Base-by-base conservation (phyloP, 2,329 filamentous ascomycete genomes). In the Gaeumannomyces tritici region DNA sequence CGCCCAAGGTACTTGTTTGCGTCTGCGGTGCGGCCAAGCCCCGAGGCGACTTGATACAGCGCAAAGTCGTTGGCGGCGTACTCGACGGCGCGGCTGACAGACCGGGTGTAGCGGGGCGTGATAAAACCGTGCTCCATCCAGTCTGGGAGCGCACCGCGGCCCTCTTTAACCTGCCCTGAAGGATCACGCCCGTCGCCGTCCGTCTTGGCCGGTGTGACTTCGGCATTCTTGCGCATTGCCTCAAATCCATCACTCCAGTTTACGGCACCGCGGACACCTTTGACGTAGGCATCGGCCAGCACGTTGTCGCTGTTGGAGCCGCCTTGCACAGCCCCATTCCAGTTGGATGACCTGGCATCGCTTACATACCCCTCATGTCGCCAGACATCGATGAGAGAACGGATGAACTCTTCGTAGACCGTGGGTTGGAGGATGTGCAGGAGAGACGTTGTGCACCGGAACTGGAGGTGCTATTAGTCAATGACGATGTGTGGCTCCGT, bases 221-320 rank as follows among this genome's bases (percentile, higher is more conserved):
- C 86, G 13, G 88, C 88, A 66, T 91, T 83, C 58, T 83, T 87
- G 12, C 83, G 74, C 85, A 89, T 87, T 57, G 86, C 84, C 8
- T 76, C 73, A 66, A 84, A 87, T 3, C 79, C 85, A 61, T 83
- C 81, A 3, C 77, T 73, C 88, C 88, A 91, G 71, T 90, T 76
- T 55, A 91, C 75, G 3, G 74, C 75, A 5, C 84, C 85, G 15
- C 80, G 76, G 3, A 90, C 80, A 0, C 86, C 86, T 70, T 90
- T 90, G 33, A 89, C 80, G 65, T 84, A 90, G 0, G 88, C 88
- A 68, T 91, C 88, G 1, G 88, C 88, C n/a, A 91, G 80, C 4
- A 91, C 81, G 63, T 88, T 90, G 70, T 91, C 88, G 4, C 83
- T 82, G 68, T 90, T 90, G 12, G 83, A 87, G 9, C 88, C 88